Evolutionary conservation across 2,329 filamentous ascomycete species (phyloP), one percentile per base, ranked within the genome.

Genomic region (Paraconiothyrium sp.): DNA sequence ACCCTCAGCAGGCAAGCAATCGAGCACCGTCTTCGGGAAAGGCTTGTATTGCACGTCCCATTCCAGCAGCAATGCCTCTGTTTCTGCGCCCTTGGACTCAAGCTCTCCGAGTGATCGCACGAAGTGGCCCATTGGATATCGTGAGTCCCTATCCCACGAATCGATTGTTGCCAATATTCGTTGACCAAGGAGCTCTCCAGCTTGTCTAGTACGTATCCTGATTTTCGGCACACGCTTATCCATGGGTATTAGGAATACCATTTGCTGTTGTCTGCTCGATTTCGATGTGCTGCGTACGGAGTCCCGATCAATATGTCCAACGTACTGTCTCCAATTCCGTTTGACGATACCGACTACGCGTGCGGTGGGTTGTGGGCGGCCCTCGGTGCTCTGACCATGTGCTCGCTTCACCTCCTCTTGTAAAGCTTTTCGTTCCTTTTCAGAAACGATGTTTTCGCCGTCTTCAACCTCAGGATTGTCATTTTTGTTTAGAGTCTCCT

Each of bases 201-300:
- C 94, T 79, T 98, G 95, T 55, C 95, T 87, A 11, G 95, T 98
- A 54, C 94, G 90, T 58, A 99, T 89, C 49, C 93, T 89, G 71
- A 99, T 97, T 82, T 98, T 99, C 2, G 95, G 95, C 24, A 99
- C 92, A 72, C 93, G 91, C 84, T 97, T 98, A 80, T 99, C 94
- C 94, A 99, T 98, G 4, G 95, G 94, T 52, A 98, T 89, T 20
- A 99, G 85, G 79, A 99, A 99, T 14, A 99, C 93, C 16, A 88
- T 96, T 76, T 97, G 93, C 76, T 96, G 93, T 71, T 91, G 91
- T 61, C 93, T 88, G 34, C 92, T 93, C 69, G 93, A 90, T 62
- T 89, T 90, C 1, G 87, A 87, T 3, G 89, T 87, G 57, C 89
- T 88, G 72, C 90, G 90, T 52, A 93, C 90, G 1, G 94, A 96